Evolutionary conservation across 1,284 basidiomycete species (phyloP), one percentile per base, ranked within the genome.

Genomic region (Marasmius oreades): DNA sequence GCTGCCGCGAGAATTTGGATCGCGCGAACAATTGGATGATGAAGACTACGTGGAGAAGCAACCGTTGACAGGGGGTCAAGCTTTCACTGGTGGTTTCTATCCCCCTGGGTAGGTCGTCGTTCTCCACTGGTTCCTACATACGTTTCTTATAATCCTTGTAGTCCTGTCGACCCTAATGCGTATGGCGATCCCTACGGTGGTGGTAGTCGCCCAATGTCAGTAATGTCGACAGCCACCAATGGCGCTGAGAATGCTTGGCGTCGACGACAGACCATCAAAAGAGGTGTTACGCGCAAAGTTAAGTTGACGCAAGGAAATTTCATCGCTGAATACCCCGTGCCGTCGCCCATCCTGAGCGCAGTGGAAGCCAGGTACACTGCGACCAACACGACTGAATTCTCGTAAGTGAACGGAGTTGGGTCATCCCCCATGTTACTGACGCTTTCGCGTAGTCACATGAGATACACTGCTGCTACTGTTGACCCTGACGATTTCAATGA

Each of bases 401-500:
- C 90, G 88, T 92, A 63, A 72, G 89, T 77, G 5, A 31, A 14
- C 33, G 44, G 51, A 16, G n/a, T 43, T 50, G 42, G 33, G 16
- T 54, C 44, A 18, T 7, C 58, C 54, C 51, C 43, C 7, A 59
- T 51, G 42, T 58, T 42, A 66, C 53, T 48, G 52, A 48, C 45
- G 50, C 26, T 2, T 20, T 28, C 39, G 5, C 43, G 91, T 86
- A 61, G 91, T 86, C n/a, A 92, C 89, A 0, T 85, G 82, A 62
- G 91, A 91, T 69, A 92, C 88, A 90, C 85, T 5, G 89, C 94
- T 57, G 95, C 95, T 7, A 98, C 95, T 0, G 89, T 86, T 66
- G 95, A 98, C 68, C 95, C 95, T 5, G 95, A 98, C 69, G 95
- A 98, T 63, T 98, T 98, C 66, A 78, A 76, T 3, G 84, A 87